phyloP scores from a whole-genome alignment of 2,329 filamentous ascomycete genomes.

The Sporothrix phasma region DNA sequence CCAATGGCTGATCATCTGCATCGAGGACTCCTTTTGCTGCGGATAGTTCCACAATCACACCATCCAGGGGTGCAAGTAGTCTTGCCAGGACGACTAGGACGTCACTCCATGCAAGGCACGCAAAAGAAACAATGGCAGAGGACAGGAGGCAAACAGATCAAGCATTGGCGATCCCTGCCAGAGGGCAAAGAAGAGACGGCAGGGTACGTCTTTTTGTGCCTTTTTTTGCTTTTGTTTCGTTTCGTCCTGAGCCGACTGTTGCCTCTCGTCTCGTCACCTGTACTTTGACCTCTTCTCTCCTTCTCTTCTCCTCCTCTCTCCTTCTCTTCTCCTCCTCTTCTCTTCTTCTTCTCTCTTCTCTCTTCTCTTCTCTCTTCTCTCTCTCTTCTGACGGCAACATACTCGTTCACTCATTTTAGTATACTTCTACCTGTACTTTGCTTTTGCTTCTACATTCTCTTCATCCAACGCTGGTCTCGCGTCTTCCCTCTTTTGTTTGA shows the following conservation, averaged over 20 bases:
- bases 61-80: background rate
- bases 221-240: background rate
- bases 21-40: background rate
- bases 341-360: background rate
- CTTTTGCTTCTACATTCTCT: background rate
- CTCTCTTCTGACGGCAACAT: background rate
- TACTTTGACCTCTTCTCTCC: too few species aligned
- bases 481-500: slow-evolving; percentile 8
- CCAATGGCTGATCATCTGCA: background rate
- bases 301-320: background rate
- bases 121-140: background rate
- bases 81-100: background rate
- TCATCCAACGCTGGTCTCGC: slow-evolving; percentile 7
- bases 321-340: background rate
- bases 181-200: background rate
- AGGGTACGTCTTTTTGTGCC: background rate
- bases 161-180: background rate
- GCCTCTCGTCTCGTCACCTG: too few species aligned
- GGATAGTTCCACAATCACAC: too few species aligned
- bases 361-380: too few species aligned
- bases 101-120: slow-evolving; percentile 5
- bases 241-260: background rate
- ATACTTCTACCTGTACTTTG: too few species aligned
- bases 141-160: background rate
- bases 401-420: background rate